Evolutionary conservation across 1,139 yeast genomes (phyloP), one percentile per base, ranked within the genome.

Genomic region (Ogataea hybrid): DNA sequence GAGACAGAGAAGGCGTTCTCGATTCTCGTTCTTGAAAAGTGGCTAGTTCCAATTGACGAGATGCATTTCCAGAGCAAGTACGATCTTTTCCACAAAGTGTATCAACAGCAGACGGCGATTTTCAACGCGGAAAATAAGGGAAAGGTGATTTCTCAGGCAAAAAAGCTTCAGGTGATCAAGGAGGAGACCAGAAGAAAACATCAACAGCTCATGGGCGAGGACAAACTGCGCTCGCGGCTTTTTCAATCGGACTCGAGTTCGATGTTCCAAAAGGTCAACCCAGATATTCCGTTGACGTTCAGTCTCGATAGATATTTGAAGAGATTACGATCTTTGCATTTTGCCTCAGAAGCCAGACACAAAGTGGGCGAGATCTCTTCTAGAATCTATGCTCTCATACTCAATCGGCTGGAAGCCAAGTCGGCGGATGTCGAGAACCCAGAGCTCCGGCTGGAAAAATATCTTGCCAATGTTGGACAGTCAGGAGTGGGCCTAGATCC

Each of bases 351-450:
- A 39, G 86, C 84, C 15, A 71, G 72, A 30, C 80, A 84, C 37
- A 73, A 90, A 46, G 65, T 89, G 35, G 98, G 98, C 6, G 63
- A 72, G 10, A 63, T 84, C 3, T 71, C 94, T 0, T 75, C 95
- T 0, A 67, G 71, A 38, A 73, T 94, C 6, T 92, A 84, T 58
- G 70, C 73, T 40, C 64, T 73, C 7, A 79, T 83, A 6, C 70
- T 92, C 48, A 57, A 65, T 32, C 59, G 74, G 30, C 69, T 85
- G 25, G 96, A 89, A 59, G 71, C 69, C 43, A 65, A 68, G 36
- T 69, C 83, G 6, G 78, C 82, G 9, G 61, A 61, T 18, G 63
- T 69, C 7, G 46, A 57, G 6, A 58, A 65, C 42, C 39, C 42
- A 21, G 57, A 50, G 18, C 37, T 51, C 27, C 41, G 48, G 15